Percentiles rank a stretch among this genome's conserved stretches.
Conservation (phyloP, 106 monocot species). For the Dendrobium nobile region DNA sequence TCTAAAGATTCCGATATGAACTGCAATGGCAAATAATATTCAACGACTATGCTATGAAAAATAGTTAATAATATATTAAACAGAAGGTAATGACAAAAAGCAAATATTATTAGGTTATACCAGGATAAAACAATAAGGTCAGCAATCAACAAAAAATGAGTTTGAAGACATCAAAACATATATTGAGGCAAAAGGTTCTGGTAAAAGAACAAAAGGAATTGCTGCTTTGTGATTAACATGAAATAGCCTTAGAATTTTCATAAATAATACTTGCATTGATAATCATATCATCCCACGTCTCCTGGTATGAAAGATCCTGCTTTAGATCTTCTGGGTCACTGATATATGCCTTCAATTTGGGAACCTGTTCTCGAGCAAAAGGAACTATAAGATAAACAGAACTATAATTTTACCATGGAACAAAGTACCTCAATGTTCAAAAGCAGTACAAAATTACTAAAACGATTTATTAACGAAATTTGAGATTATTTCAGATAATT, state of each 20-base stretch:
- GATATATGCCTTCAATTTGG: conserved; percentile 94
- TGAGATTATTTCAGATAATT: neutral
- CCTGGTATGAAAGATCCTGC: conserved; percentile 78
- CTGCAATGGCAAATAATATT: conserved; percentile 31
- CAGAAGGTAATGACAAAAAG: neutral
- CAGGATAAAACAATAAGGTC: neutral
- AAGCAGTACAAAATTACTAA: neutral
- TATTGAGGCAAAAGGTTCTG: neutral
- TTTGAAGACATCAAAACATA: neutral
- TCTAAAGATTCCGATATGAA: conserved; percentile 94
- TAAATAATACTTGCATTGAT: conserved; percentile 65
- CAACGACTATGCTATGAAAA: neutral
- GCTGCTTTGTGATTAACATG: neutral
- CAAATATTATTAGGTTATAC: neutral
- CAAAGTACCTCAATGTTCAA: neutral
- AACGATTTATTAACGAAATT: neutral
- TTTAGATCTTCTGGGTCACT: conserved; percentile 89
- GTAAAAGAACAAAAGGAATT: neutral
- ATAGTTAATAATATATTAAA: neutral
- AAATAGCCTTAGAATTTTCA: conserved; percentile 9
- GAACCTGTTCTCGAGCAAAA: conserved; percentile 66
- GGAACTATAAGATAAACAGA: conserved; percentile 20
- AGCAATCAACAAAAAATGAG: neutral
- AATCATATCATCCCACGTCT: conserved; percentile 96
- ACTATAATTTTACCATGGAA: neutral